phyloP scores from a whole-genome alignment of 2,329 filamentous ascomycete species.

The Hawksworthiomyces lignivorus region DNA sequence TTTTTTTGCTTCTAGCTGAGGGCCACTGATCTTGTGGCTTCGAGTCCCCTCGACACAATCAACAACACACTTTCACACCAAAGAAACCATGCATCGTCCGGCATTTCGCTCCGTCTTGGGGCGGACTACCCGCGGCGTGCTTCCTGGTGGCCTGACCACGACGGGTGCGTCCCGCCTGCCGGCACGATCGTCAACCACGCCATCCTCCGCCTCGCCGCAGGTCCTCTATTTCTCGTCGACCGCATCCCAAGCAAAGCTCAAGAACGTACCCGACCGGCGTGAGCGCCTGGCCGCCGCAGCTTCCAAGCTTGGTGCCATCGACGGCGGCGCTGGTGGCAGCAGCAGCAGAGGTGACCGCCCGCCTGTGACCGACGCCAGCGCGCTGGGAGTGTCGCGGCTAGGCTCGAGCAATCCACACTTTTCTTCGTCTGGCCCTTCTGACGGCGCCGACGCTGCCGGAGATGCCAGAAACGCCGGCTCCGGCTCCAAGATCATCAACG shows the following conservation, averaged over 20 bases:
- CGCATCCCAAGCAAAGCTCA: conserved; percentile 10
- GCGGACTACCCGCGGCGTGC: conserved; percentile 3
- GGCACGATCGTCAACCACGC: not conserved
- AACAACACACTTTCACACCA: no score
- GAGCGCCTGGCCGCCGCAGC: conserved; percentile 18
- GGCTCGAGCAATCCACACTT: not conserved
- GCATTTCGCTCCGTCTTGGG: conserved; percentile 13
- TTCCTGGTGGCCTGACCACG: not conserved
- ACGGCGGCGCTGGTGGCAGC: not conserved
- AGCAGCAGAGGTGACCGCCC: not conserved
- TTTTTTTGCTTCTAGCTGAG: no score
- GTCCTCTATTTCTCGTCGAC: conserved; percentile 13
- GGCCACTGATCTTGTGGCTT: no score
- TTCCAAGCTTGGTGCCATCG: conserved; percentile 16
- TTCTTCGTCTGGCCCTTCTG: not conserved
- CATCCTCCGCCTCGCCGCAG: not conserved
- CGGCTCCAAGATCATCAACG: conserved; percentile 20
- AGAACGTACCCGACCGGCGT: conserved; percentile 10
- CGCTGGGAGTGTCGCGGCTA: conserved; percentile 1
- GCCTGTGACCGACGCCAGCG: conserved; percentile 6
- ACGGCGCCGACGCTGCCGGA: not conserved
- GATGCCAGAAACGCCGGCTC: not conserved
- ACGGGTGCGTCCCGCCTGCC: no score
- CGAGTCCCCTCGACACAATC: no score
- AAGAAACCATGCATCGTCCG: conserved; percentile 13